Evolutionary conservation across 768 basidiomycete genomes (phyloP).

Genomic region (Gloeophyllum trabeum): DNA sequence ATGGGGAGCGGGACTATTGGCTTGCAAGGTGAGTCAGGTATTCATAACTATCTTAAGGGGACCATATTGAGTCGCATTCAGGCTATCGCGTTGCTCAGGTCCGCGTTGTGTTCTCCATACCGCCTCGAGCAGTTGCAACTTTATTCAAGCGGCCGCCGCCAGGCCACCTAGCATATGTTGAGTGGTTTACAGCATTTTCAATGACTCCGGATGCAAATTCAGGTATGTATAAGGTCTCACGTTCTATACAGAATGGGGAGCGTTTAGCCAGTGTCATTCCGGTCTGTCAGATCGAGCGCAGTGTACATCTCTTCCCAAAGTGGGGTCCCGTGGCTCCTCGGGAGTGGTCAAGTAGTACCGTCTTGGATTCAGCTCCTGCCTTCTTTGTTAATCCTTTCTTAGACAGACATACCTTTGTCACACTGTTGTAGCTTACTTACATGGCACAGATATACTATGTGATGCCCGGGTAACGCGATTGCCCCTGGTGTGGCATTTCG

Average conservation of each 20-base stretch:
- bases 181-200: constrained; percentile 2
- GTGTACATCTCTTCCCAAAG: constrained; percentile 4
- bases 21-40: background rate
- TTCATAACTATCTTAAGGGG: no score
- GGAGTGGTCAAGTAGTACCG: constrained; percentile 6
- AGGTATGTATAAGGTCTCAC: background rate
- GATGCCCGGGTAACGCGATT: no score
- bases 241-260: background rate
- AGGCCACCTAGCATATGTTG: background rate
- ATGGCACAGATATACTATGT: no score
- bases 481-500: no score
- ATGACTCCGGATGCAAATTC: background rate
- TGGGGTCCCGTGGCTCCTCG: constrained; percentile 3
- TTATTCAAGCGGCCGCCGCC: background rate
- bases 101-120: background rate
- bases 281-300: constrained; percentile 2
- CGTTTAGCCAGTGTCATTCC: constrained; percentile 4
- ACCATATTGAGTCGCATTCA: no score
- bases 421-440: constrained; percentile 3
- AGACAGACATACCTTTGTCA: constrained; percentile 5
- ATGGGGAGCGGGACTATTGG: background rate
- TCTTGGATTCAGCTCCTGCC: constrained; percentile 3
- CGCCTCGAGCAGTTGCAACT: background rate
- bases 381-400: constrained; percentile 7
- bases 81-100: constrained; percentile 3